A percentile compares a stretch with the other conserved stretches of the same genome.
These are phyloP conservation scores for rapeseed (Brassica napus) DNA, from an alignment of 345 rosid species.

Conservation along the genomic window DNA sequence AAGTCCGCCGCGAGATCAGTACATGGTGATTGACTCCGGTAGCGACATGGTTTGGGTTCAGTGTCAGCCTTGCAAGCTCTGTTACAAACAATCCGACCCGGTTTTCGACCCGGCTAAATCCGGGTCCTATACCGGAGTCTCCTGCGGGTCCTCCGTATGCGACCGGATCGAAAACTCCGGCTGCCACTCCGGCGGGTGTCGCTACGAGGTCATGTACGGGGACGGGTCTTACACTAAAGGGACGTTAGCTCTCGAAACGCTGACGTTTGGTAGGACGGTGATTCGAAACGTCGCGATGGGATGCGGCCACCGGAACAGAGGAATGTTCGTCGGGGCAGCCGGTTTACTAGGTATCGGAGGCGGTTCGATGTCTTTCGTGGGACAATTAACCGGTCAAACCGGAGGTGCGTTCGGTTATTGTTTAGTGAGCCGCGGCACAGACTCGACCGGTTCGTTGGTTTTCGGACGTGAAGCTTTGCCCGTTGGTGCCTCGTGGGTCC, in stretches of 20 bases:
- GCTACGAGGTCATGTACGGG: constrained; percentile 89
- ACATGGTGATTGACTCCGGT: constrained; percentile 91
- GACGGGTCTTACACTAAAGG: constrained; percentile 97
- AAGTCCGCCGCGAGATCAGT: constrained; percentile 79
- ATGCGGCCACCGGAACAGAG: constrained; percentile 85
- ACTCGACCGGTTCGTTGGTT: constrained; percentile 66
- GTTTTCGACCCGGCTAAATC: constrained; percentile 84
- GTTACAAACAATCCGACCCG: constrained; percentile 91
- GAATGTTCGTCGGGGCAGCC: constrained; percentile 95
- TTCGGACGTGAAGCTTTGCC: constrained; percentile 85
- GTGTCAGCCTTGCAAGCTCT: constrained; percentile 86
- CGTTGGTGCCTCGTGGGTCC: constrained; percentile 92
- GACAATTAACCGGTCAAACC: constrained; percentile 82
- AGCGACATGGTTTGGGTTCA: constrained; percentile 99
- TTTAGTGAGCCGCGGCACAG: constrained; percentile 70
- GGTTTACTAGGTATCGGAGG: constrained; percentile 91
- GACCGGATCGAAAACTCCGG: constrained; percentile 71
- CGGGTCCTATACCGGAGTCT: constrained; percentile 67
- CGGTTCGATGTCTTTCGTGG: constrained; percentile 84
- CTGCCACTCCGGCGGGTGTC: constrained; percentile 74
- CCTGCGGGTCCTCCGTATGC: constrained; percentile 79
- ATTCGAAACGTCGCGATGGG: constrained; percentile 82
- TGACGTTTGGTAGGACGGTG: constrained; percentile 62
- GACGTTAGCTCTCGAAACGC: constrained; percentile 80
- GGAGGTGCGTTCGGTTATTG: constrained; percentile 95